phyloP scores from a whole-genome alignment of 192 early-diverging fungal genomes.

The Podila verticillata region DNA sequence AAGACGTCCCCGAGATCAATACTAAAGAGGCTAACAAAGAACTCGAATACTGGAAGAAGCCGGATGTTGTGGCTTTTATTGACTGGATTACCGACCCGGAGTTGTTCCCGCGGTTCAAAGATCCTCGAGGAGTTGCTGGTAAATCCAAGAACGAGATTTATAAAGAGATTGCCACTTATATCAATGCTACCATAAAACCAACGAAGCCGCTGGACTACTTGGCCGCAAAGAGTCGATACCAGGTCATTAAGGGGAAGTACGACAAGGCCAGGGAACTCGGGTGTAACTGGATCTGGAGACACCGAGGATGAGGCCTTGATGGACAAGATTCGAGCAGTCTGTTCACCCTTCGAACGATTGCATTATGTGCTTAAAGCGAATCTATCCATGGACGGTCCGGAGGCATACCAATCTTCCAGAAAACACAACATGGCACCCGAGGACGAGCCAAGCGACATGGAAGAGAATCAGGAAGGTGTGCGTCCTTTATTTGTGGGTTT shows the following conservation, averaged over 20 bases:
- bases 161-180: constrained; percentile 1
- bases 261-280: constrained; percentile 1
- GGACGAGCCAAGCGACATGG: not conserved
- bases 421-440: not conserved
- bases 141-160: constrained; percentile 4
- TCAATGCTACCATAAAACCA: not conserved
- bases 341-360: not conserved
- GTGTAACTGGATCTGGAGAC: not conserved
- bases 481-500: too few species aligned
- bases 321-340: not conserved
- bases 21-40: not conserved
- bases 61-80: not conserved
- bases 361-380: not conserved
- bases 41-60: not conserved
- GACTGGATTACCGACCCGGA: constrained; percentile 5
- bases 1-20: not conserved
- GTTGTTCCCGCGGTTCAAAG: constrained; percentile 2
- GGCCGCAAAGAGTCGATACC: constrained; percentile 1
- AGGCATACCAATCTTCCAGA: constrained; percentile 2
- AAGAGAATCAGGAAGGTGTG: not conserved
- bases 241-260: not conserved
- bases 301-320: not conserved
- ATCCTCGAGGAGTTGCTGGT: constrained; percentile 4
- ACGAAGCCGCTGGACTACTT: not conserved
- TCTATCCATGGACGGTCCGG: constrained; percentile 1